Evolutionary conservation across 2,329 filamentous ascomycete genomes (phyloP), one percentile per base, ranked within the genome.

Genomic region (Alternaria infectoria): DNA sequence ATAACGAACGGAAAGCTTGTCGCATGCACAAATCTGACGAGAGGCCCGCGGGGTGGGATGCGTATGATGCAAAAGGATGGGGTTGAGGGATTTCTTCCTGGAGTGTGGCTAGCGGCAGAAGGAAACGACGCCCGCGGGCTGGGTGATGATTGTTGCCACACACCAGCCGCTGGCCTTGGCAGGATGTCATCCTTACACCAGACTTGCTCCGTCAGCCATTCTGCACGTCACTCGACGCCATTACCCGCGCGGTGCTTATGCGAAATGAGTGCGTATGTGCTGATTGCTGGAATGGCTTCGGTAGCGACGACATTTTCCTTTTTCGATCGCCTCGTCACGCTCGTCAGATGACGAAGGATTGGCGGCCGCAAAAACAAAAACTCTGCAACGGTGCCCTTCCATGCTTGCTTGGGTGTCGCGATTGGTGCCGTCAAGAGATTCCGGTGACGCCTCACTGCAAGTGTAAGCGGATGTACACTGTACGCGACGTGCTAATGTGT

Each of bases 341-440:
- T 64, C 66, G 57, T 73, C 68, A 70, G 62, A 70, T 69, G 67
- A 71, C 59, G 57, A 57, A 47, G 61, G 57, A 67, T 62, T 70
- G 68, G 67, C 52, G 61, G 64, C 68, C 65, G 59, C 57, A 69
- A 74, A 73, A 72, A 71, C 57, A 50, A 67, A 65, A 30, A 57
- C 40, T 55, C 43, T 65, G 47, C 50, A 71, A 72, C 68, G 71
- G 69, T 57, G 65, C 56, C 59, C 44, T 60, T 52, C 47, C 19
- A 36, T 52, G 49, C 28, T 21, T 51, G 49, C 19, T n/a, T 63
- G 58, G 50, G 55, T 30, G 47, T 69, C 61, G 58, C 54, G 54
- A 46, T 54, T 44, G 32, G 32, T 44, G 17, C 30, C 19, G 30
- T n/a, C 19, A 7, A 52, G 30, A 9, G 64, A 69, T 70, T 69